Evolutionary conservation across 179 eudicot species (phyloP).

Genomic region (Patellifolia procumbens): DNA sequence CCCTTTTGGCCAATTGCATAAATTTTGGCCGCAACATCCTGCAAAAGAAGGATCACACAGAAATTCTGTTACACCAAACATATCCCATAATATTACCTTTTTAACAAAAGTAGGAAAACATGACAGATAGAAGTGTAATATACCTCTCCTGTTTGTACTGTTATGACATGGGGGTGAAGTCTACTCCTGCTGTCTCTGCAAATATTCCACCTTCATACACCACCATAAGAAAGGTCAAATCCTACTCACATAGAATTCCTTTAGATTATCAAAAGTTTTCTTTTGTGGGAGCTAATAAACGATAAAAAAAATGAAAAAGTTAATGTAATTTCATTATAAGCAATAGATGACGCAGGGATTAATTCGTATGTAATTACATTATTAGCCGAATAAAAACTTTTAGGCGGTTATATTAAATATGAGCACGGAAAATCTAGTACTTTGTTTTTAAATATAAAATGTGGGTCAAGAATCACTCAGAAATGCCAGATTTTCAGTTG

Average conservation of each 20-base stretch:
- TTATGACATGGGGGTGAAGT: constrained; percentile 70
- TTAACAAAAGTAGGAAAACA: constrained; percentile 11
- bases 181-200: constrained; percentile 62
- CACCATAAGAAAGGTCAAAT: constrained; percentile 15
- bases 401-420: too few relatives aligned
- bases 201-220: constrained; percentile 69
- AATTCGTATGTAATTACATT: too few relatives aligned
- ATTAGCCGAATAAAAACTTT: background rate
- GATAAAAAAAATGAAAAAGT: too few relatives aligned
- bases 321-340: too few relatives aligned
- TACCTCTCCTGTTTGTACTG: constrained; percentile 79
- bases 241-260: too few relatives aligned
- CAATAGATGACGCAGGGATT: too few relatives aligned
- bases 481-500: background rate
- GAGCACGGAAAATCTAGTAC: too few relatives aligned
- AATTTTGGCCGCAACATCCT: constrained; percentile 83
- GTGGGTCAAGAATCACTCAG: background rate
- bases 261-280: too few relatives aligned
- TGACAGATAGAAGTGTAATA: background rate
- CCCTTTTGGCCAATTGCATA: constrained; percentile 64
- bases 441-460: too few relatives aligned
- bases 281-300: too few relatives aligned
- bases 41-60: constrained; percentile 18
- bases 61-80: constrained; percentile 30
- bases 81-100: constrained; percentile 15